Base-by-base conservation (phyloP, 371 early-diverging fungal species). In the Apophysomyces ossiformis region DNA sequence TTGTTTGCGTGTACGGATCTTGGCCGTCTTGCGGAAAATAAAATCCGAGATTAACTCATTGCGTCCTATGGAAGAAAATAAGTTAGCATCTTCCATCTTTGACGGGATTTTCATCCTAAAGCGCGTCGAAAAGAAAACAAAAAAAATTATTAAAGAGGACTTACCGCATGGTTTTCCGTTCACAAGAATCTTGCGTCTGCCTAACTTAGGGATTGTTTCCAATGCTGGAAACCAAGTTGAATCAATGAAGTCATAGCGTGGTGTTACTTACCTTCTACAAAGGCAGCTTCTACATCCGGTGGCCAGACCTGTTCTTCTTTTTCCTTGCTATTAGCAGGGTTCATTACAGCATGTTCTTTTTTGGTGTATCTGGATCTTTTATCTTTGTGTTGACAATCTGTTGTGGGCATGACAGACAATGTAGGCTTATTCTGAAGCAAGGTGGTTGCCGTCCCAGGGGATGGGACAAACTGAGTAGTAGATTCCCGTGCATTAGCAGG, bases 21-120 rank as follows among this genome's bases (percentile, higher is more conserved):
- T 87, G 54, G 77, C 71, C 1, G 92, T 91, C 57, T 87, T 85
- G 63, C 85, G 86, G 56, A 78, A 87, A 32, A 92, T 92, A 66
- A 80, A 92, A 58, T 91, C 90, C 13, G 92, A 89, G 47, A 92
- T 90, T 35, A 92, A 70, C 66, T 92, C 92, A 74, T 92, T 92
- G 13, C 92, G 84, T 16, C 89, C 88, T 82, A 59, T 26, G 32
- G 46, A 37, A 36, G 36, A 21, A 37, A 59, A n/a, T 18, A 26
- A 47, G 15, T 43, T 63, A 66, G 45, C 41, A 21, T 32, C 32
- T 26, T 8, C 41, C 41, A 13, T 57, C 37, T 38, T 35, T 46
- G 39, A 26, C 37, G 37, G 37, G 45, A 47, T 50, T 15, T 44
- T 57, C 57, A 21, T 35, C 9, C 26, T 7, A 26, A 45, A 32